phyloP scores from a whole-genome alignment of 305 asterid genomes.

The Petunia hybrid region DNA sequence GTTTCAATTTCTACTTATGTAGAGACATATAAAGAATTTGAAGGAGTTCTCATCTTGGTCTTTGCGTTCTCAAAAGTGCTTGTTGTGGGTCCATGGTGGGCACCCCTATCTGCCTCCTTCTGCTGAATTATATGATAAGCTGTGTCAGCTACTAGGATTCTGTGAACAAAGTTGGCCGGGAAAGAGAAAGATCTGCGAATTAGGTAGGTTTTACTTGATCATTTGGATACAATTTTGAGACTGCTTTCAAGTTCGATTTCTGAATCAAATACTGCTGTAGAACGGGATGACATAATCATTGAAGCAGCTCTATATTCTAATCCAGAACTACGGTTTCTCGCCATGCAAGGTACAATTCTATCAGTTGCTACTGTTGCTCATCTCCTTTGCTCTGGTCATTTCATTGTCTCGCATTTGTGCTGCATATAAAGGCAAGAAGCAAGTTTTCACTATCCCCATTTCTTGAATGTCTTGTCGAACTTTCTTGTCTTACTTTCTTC shows the following conservation, averaged over 20 bases:
- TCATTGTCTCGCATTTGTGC: constrained; percentile 17
- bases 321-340: constrained; percentile 69
- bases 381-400: constrained; percentile 13
- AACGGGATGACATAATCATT: constrained; percentile 45
- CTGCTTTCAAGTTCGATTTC: constrained; percentile 31
- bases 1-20: constrained; percentile 36
- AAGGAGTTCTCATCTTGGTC: constrained; percentile 50
- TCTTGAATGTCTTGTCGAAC: neutral
- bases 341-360: constrained; percentile 67
- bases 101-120: constrained; percentile 83
- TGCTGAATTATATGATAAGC: constrained; percentile 68
- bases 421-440: neutral
- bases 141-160: constrained; percentile 58
- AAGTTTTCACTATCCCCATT: neutral
- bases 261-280: constrained; percentile 43
- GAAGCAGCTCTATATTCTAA: constrained; percentile 66
- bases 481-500: constrained; percentile 9
- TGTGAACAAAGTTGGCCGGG: constrained; percentile 79
- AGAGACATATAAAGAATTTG: constrained; percentile 60
- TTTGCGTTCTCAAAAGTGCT: constrained; percentile 64
- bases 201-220: constrained; percentile 49
- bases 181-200: constrained; percentile 47
- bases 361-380: constrained; percentile 26
- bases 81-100: constrained; percentile 94
- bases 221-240: constrained; percentile 17